These are phyloP conservation scores for Hortaea werneckii DNA, from an alignment of 2,329 filamentous ascomycete species.

Conservation along the genomic window DNA sequence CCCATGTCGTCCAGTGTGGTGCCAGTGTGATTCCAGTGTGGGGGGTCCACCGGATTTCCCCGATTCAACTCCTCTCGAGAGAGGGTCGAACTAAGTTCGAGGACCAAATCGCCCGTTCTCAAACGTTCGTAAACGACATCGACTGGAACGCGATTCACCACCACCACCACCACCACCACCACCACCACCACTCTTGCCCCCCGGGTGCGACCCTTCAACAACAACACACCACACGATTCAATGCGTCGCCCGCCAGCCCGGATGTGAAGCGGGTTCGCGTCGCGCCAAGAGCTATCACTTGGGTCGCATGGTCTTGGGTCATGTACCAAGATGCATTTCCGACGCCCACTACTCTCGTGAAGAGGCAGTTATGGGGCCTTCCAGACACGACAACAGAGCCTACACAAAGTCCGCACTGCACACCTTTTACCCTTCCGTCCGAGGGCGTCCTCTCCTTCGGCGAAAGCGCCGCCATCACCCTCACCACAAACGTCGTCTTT, in stretches of 20 bases:
- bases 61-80: too few species aligned
- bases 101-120: too few species aligned
- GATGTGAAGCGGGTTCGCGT: background rate
- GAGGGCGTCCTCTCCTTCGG: constrained; percentile 46
- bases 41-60: too few species aligned
- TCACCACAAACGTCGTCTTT: constrained; percentile 51
- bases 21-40: too few species aligned
- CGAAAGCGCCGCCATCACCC: constrained; percentile 42
- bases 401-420: constrained; percentile 38
- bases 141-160: too few species aligned
- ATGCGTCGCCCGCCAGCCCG: background rate
- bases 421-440: constrained; percentile 52
- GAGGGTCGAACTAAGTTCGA: too few species aligned
- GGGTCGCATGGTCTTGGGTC: background rate
- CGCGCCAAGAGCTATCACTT: constrained; percentile 1
- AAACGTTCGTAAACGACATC: too few species aligned
- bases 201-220: too few species aligned
- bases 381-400: constrained; percentile 12
- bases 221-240: background rate
- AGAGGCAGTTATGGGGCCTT: constrained; percentile 25
- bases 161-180: too few species aligned
- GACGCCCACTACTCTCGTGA: background rate
- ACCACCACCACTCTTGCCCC: too few species aligned
- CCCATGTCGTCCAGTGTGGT: too few species aligned
- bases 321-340: constrained; percentile 1